These are phyloP conservation scores for Fragaria vesca DNA, from an alignment of 306 rosid genomes.

Conservation along the genomic window DNA sequence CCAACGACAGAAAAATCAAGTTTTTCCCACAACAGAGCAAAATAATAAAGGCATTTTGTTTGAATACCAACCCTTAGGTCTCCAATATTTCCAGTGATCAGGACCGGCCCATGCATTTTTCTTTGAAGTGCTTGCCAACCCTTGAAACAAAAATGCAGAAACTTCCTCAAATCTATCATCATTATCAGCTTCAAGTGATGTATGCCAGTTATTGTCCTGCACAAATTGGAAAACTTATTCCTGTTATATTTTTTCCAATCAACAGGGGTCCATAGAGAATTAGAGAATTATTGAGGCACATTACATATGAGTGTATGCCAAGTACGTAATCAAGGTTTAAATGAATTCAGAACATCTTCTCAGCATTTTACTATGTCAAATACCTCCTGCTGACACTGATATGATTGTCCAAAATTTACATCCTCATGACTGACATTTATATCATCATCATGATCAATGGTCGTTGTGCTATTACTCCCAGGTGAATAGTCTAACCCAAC, in stretches of 20 bases:
- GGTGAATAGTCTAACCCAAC: neutral
- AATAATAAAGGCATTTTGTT: neutral
- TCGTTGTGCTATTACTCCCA: neutral
- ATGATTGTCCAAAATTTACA: slow-evolving; percentile 7
- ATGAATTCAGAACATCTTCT: neutral
- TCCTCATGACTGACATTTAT: slow-evolving; percentile 6
- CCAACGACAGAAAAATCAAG: neutral
- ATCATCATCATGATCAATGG: neutral
- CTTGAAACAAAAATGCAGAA: slow-evolving; percentile 14
- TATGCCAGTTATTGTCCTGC: slow-evolving; percentile 16
- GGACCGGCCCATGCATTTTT: slow-evolving; percentile 33
- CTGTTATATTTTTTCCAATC: slow-evolving; percentile 2
- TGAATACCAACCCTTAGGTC: slow-evolving; percentile 14
- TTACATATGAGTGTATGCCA: neutral
- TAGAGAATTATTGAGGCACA: neutral
- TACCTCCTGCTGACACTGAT: slow-evolving; percentile 12
- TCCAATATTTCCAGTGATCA: slow-evolving; percentile 31
- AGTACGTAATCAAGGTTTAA: slow-evolving; percentile 4
- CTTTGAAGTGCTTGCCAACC: slow-evolving; percentile 17
- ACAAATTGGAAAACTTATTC: neutral
- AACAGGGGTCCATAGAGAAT: neutral
- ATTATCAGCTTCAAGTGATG: slow-evolving; percentile 1
- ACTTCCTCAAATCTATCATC: slow-evolving; percentile 23
- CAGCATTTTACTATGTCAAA: neutral
- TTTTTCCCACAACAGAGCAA: neutral